phyloP scores from a whole-genome alignment of 208 protist species.

The Acanthamoeba quina region DNA sequence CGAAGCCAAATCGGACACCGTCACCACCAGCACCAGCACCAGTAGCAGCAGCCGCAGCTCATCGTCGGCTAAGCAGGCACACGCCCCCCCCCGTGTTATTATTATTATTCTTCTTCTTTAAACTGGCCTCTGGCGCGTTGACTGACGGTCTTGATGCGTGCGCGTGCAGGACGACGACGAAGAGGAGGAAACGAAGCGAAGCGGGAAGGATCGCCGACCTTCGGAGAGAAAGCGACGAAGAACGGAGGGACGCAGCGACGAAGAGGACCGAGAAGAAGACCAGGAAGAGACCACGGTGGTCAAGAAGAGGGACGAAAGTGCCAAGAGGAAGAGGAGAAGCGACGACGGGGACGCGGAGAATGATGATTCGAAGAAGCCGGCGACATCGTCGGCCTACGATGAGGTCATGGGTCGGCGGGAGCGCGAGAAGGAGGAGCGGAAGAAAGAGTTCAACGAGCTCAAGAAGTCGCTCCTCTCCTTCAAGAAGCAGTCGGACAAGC shows the following conservation, averaged over 20 bases:
- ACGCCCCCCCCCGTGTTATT: too few species aligned
- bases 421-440: conserved; percentile 7
- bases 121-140: too few species aligned
- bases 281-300: neutral
- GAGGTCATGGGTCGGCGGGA: conserved; percentile 26
- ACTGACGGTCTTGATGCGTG: neutral
- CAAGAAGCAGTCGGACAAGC: neutral
- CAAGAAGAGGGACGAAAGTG: neutral
- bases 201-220: neutral
- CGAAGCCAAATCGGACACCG: neutral
- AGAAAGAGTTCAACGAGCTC: conserved; percentile 27
- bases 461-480: conserved; percentile 58
- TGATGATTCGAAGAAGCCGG: neutral
- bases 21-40: neutral
- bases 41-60: too few species aligned
- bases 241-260: neutral
- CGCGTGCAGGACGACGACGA: neutral
- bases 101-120: too few species aligned
- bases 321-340: conserved; percentile 27
- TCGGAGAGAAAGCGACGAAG: neutral
- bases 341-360: neutral
- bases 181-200: neutral
- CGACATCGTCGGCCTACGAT: conserved; percentile 13
- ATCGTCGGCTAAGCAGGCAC: neutral
- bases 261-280: neutral